A percentile compares a stretch with the other conserved stretches of the same genome.
Evolutionary conservation across 2,329 filamentous ascomycete species (phyloP).

Genomic region (Neoascochyta sp.): DNA sequence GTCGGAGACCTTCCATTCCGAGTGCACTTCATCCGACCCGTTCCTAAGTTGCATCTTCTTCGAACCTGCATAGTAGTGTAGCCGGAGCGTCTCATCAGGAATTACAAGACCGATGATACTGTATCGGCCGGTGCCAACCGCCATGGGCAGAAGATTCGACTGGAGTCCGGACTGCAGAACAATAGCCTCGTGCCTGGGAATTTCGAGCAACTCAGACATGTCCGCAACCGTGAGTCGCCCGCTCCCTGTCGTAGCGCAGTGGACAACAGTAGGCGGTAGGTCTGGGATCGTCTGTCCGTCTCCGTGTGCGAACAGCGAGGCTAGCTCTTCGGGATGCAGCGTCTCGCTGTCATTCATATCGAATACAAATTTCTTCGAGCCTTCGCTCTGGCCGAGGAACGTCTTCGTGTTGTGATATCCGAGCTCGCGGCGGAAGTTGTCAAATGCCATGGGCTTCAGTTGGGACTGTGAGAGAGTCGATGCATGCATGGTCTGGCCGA

Average conservation of each 20-base stretch:
- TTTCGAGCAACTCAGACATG: conserved; percentile 37
- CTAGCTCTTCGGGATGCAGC: conserved; percentile 20
- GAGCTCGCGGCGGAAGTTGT: conserved; percentile 17
- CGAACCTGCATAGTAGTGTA: conserved; percentile 33
- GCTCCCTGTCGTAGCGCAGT: conserved; percentile 34
- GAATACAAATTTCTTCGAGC: conserved; percentile 5
- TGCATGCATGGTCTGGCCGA: conserved; percentile 9
- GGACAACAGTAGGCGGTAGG: conserved; percentile 28
- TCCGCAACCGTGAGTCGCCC: conserved; percentile 36
- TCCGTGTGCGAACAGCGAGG: conserved; percentile 25
- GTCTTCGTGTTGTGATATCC: too few species aligned
- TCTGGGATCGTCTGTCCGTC: conserved; percentile 19
- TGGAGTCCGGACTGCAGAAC: conserved; percentile 49
- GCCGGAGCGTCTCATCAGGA: conserved; percentile 45
- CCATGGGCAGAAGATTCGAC: conserved; percentile 38
- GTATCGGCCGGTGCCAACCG: conserved; percentile 56
- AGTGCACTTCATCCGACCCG: conserved; percentile 25
- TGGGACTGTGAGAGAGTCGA: conserved; percentile 7
- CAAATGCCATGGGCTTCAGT: conserved; percentile 17
- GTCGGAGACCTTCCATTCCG: conserved; percentile 23
- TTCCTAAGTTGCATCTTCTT: conserved; percentile 27
- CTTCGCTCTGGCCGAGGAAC: conserved; percentile 7
- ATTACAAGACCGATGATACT: conserved; percentile 71
- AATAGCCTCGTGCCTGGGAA: conserved; percentile 37
- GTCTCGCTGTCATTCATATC: conserved; percentile 9